Base-by-base conservation (phyloP, 352 stramenopile genomes). In the Globisporangium cederbergense region DNA sequence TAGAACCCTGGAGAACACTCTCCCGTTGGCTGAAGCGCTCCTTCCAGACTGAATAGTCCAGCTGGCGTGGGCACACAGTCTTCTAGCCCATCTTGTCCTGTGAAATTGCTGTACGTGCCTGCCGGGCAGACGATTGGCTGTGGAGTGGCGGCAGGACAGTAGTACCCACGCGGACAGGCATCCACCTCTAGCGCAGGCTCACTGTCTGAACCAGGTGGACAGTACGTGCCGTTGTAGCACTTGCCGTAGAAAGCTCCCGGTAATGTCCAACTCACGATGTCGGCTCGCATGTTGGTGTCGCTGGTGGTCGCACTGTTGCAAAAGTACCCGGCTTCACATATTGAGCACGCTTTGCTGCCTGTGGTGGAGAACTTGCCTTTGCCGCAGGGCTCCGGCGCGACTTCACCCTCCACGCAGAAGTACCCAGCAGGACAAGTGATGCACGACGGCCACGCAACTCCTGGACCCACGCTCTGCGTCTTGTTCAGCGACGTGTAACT, bases 151-250 rank as follows among this genome's bases (percentile, higher is more conserved):
- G 72, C 84, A 1, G 88, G 86, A 53, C 90, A 97, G 40, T 88
- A 96, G 59, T 90, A 91, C 0, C 79, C 89, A n/a, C 64, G 53
- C n/a, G 87, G 88, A 70, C 89, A 96, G 0, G 88, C 78, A 67
- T 96, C 82, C 6, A 72, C 65, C 38, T 81, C 72, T 2, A 96
- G 67, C 14, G 75, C 83, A 14, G 89, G 89, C 66, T 95, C 88
- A 18, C 77, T 78, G 28, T 81, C 84, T 5, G 73, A 88, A 3
- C 88, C 86, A 10, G 64, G 30, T 2, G 85, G 78, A 53, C 90
- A 97, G 62, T 95, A 96, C 16, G 86, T 95, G 25, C 89, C 89
- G 43, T 95, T 96, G 70, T 95, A 97, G 58, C 89, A 97, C 13
- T 78, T 78, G 4, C 89, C 89, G 50, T 75, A 91, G 1, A 90